Evolutionary conservation across 192 early-diverging fungal species (phyloP).

Genomic region (Backusella circina): DNA sequence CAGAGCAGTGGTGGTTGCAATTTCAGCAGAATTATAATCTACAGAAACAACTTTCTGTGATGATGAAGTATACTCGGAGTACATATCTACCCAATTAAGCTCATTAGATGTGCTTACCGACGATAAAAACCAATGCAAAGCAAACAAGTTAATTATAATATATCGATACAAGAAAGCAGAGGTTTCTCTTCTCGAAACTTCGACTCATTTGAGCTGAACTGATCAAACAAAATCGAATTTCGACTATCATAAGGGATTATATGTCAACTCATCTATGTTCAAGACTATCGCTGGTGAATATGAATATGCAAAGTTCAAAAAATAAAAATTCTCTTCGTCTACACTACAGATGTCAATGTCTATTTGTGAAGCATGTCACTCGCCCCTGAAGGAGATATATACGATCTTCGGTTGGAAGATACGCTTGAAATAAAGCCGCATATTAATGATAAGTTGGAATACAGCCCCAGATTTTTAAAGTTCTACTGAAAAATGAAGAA

Average conservation of each 20-base stretch:
- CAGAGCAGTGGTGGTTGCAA: not conserved
- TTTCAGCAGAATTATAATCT: not conserved
- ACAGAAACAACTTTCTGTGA: not conserved
- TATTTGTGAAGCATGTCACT: not conserved
- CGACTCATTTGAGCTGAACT: not conserved
- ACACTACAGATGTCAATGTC: not conserved
- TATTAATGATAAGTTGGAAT: not conserved
- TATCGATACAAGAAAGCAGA: not conserved
- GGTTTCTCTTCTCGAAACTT: not conserved
- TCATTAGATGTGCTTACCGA: not conserved
- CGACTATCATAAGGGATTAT: constrained; percentile 10
- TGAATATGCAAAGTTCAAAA: not conserved
- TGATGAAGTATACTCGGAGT: not conserved
- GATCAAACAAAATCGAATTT: not conserved
- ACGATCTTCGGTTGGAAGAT: not conserved
- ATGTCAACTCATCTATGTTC: not conserved
- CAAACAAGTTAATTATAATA: not conserved
- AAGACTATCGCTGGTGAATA: constrained; percentile 4
- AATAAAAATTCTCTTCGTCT: not conserved
- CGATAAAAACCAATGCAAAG: not conserved
- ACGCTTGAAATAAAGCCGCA: not conserved
- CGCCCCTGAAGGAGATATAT: not conserved
- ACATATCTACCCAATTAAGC: not conserved
- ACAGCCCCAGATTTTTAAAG: not conserved
- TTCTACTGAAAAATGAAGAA: not conserved